Evolutionary conservation across 192 early-diverging fungal genomes (phyloP), one percentile per base, ranked within the genome.

Genomic region (Bifiguratus adelaidae): DNA sequence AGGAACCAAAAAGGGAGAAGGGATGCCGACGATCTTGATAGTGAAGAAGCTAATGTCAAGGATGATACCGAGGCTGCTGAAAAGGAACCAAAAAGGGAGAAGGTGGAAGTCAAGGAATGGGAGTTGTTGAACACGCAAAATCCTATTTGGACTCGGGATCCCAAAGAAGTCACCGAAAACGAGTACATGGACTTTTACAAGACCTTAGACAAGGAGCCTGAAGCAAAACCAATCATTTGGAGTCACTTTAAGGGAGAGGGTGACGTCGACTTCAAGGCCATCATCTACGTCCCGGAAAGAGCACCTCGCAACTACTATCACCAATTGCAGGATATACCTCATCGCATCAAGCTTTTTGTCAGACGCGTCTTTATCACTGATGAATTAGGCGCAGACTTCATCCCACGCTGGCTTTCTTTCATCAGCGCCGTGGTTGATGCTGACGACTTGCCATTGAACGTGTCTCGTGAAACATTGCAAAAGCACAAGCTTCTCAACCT

Each of bases 291-390:
- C 45, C 93, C 96, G 9, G 47, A 56, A 26, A 69, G 67, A 51
- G 77, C 76, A 20, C 76, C 78, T 26, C 51, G 53, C 26, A 63
- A 72, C 28, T 65, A 78, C 41, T 70, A 74, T 51, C 59, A 80
- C 71, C 54, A 62, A 29, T 38, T 60, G 27, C 70, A 80, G 52
- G 58, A 75, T 16, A 47, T 25, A 15, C 41, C 53, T 8, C 41
- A 47, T 28, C 93, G 85, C 42, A 72, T 98, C 49, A 92, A 87
- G 67, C 74, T 99, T 41, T 99, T 91, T 72, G 93, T 97, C 41
- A 82, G 88, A 53, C 82, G 89, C 41, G 92, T 99, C 9, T 95
- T 97, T 61, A 97, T 99, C 53, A 95, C 93, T 41, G 89, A 97
- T 41, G 95, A 96, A 26, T 71, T 83, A 29, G 53, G 56, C 32